Conservation (phyloP, 257 asterid genomes). For the Vinca minor region DNA sequence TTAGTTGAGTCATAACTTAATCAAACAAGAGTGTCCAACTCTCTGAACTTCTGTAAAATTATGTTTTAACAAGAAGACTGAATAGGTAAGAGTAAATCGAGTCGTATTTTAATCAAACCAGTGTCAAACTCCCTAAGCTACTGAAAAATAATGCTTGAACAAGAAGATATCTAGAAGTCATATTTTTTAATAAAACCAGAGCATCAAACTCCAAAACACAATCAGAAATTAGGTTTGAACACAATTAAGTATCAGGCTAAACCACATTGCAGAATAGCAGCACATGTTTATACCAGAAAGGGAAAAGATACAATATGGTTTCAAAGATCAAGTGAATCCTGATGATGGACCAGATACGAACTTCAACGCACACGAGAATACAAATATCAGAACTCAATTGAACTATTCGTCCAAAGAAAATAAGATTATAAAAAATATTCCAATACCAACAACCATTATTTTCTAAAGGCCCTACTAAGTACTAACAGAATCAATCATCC, state of each 20-base stretch:
- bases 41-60: too few relatives aligned
- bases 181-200: neutral
- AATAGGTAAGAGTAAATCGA: neutral
- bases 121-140: neutral
- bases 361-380: neutral
- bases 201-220: neutral
- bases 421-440: neutral
- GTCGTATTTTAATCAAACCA: neutral
- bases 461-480: neutral
- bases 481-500: neutral
- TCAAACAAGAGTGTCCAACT: too few relatives aligned
- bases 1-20: too few relatives aligned
- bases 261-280: neutral
- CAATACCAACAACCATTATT: neutral
- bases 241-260: neutral
- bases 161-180: slow-evolving; percentile 39
- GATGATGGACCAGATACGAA: neutral
- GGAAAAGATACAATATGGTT: neutral
- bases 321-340: neutral
- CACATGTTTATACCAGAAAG: neutral
- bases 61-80: too few relatives aligned
- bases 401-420: neutral
- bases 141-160: neutral
- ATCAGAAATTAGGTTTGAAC: too few relatives aligned
- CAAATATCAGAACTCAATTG: neutral